These are phyloP conservation scores for Boletus sp. DNA, from an alignment of 768 basidiomycete species.

Conservation along the genomic window DNA sequence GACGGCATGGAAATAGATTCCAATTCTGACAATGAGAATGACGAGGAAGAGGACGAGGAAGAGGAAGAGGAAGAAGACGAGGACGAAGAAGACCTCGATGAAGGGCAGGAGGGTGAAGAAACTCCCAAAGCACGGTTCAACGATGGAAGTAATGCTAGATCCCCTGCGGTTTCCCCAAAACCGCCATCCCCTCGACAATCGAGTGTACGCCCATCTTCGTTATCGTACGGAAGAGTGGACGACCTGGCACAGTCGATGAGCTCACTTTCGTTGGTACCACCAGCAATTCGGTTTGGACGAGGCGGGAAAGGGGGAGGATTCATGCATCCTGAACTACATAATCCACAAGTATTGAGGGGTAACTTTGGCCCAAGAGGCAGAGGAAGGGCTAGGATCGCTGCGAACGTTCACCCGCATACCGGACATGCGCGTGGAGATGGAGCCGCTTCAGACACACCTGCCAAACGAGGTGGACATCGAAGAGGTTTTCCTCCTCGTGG, in stretches of 20 bases:
- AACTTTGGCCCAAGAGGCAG: conserved; percentile 33
- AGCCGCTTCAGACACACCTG: neutral
- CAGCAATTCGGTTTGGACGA: conserved; percentile 70
- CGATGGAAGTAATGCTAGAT: conserved; percentile 14
- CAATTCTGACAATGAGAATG: conserved; percentile 17
- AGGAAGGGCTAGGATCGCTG: conserved; percentile 30
- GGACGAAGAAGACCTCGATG: conserved; percentile 19
- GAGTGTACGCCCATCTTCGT: conserved; percentile 13
- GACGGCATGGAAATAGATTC: conserved; percentile 27
- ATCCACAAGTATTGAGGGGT: conserved; percentile 29
- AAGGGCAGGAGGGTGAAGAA: conserved; percentile 23
- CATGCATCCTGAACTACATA: conserved; percentile 34
- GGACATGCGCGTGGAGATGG: conserved; percentile 13
- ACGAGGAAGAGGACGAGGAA: conserved; percentile 7
- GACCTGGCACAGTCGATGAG: conserved; percentile 47
- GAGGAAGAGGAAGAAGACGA: conserved; percentile 13
- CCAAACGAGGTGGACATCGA: conserved; percentile 1
- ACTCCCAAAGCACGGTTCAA: conserved; percentile 27
- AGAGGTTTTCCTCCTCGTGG: conserved; percentile 18
- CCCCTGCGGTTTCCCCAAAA: conserved; percentile 20
- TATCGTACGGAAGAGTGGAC: conserved; percentile 38
- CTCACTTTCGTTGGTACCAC: conserved; percentile 60
- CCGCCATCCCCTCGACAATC: conserved; percentile 22
- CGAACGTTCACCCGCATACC: conserved; percentile 14
- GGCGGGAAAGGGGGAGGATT: conserved; percentile 62